Percentiles rank a stretch among this genome's conserved stretches.
Conservation (phyloP, 768 basidiomycete genomes). For the Tricholoma matsutake region DNA sequence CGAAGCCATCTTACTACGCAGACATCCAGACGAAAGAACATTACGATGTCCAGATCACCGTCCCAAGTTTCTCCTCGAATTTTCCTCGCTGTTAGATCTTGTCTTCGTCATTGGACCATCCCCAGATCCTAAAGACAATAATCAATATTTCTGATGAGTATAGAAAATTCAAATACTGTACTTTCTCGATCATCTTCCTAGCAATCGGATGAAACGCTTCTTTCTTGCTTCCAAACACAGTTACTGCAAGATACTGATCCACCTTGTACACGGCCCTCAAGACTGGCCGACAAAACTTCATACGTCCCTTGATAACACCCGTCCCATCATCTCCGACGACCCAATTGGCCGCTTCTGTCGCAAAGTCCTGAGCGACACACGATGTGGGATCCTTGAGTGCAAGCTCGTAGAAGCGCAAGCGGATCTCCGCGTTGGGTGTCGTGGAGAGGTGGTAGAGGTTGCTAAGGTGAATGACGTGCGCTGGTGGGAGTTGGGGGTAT, state of each 20-base stretch:
- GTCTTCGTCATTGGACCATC: not conserved
- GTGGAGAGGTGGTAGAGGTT: constrained; percentile 42
- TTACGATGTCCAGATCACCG: no score
- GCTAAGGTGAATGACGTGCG: constrained; percentile 61
- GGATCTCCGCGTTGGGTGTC: constrained; percentile 75
- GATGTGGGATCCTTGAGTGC: constrained; percentile 52
- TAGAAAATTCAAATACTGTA: constrained; percentile 18
- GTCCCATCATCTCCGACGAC: constrained; percentile 61
- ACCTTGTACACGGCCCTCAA: constrained; percentile 55
- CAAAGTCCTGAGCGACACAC: constrained; percentile 48
- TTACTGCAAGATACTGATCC: constrained; percentile 48
- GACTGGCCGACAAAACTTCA: constrained; percentile 81
- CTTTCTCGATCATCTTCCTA: constrained; percentile 72
- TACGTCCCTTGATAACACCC: constrained; percentile 68
- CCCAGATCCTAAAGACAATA: not conserved
- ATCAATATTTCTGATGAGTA: not conserved
- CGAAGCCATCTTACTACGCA: no score
- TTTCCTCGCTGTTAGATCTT: not conserved
- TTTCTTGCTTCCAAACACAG: constrained; percentile 46
- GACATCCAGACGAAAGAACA: no score
- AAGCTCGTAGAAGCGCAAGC: constrained; percentile 74
- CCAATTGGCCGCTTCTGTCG: constrained; percentile 58
- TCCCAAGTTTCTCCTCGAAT: not conserved
- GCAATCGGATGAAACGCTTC: constrained; percentile 75
- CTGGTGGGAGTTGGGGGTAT: constrained; percentile 55